A percentile compares a stretch with the other conserved stretches of the same genome.
These are phyloP conservation scores for Wickerhamomyces canadensis DNA, from an alignment of 805 yeast genomes.

Conservation along the genomic window DNA sequence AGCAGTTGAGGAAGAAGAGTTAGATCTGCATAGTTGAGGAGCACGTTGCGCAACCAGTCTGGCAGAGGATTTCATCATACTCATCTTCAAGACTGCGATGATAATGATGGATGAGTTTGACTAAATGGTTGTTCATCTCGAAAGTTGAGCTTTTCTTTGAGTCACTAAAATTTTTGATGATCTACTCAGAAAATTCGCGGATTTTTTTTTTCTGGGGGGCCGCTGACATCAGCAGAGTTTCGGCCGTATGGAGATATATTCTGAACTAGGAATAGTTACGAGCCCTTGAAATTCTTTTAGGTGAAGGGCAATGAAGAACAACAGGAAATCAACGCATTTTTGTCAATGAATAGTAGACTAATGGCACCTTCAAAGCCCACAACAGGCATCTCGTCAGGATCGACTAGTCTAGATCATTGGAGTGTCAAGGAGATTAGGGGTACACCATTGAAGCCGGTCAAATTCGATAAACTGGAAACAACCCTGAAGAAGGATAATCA, in stretches of 20 bases:
- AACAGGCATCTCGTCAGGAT: too few species aligned
- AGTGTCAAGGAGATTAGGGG: slow-evolving; percentile 14
- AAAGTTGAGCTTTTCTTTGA: background rate
- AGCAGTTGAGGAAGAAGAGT: slow-evolving; percentile 80
- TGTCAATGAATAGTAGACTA: too few species aligned
- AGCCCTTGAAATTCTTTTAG: too few species aligned
- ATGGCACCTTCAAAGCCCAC: too few species aligned
- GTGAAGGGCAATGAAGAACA: too few species aligned
- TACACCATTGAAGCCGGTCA: slow-evolving; percentile 12
- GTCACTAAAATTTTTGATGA: too few species aligned
- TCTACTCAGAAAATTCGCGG: slow-evolving; percentile 2
- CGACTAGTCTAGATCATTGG: too few species aligned
- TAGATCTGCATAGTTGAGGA: slow-evolving; percentile 15
- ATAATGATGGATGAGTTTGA: background rate
- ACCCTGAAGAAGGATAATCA: slow-evolving; percentile 13
- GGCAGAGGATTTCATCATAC: slow-evolving; percentile 3
- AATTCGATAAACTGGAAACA: slow-evolving; percentile 9
- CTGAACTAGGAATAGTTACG: too few species aligned
- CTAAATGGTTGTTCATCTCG: background rate
- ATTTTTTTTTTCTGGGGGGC: too few species aligned
- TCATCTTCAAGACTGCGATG: background rate
- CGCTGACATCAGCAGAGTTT: too few species aligned
- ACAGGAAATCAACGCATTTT: too few species aligned
- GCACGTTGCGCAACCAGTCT: background rate
- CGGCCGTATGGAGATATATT: too few species aligned